A percentile compares a stretch with the other conserved stretches of the same genome.
Conservation (phyloP, 2,329 filamentous ascomycete species). For the Monilinia laxa region DNA sequence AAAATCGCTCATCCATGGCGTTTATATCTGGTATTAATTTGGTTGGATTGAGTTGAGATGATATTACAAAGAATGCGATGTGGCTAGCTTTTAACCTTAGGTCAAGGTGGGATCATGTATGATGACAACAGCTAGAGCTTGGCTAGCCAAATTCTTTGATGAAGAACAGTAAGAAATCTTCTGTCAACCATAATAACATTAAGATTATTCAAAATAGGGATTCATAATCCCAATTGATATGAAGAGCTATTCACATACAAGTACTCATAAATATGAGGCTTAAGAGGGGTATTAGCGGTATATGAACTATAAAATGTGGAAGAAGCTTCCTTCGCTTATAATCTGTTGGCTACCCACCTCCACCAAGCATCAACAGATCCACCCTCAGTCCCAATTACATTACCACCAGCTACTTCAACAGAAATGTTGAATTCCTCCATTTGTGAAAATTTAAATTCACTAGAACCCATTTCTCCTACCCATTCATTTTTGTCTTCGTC, state of each 20-base stretch:
- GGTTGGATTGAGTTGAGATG: neutral
- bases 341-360: conserved; percentile 78
- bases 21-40: neutral
- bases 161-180: neutral
- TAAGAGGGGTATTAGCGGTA: neutral
- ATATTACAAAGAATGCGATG: conserved; percentile 7
- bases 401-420: conserved; percentile 76
- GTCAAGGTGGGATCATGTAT: neutral
- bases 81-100: neutral
- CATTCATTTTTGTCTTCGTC: conserved; percentile 76
- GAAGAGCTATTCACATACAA: neutral
- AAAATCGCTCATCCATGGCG: neutral
- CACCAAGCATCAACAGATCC: conserved; percentile 83
- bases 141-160: neutral
- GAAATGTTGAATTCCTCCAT: conserved; percentile 81
- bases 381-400: conserved; percentile 59
- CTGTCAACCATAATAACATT: neutral
- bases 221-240: neutral
- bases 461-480: conserved; percentile 77
- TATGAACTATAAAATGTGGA: neutral
- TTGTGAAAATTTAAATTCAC: conserved; percentile 75
- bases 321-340: conserved; percentile 47
- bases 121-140: conserved; percentile 1
- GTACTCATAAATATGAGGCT: neutral
- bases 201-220: neutral